These are phyloP conservation scores for Yamadazyma scolyti DNA, from an alignment of 805 yeast species.

Conservation along the genomic window DNA sequence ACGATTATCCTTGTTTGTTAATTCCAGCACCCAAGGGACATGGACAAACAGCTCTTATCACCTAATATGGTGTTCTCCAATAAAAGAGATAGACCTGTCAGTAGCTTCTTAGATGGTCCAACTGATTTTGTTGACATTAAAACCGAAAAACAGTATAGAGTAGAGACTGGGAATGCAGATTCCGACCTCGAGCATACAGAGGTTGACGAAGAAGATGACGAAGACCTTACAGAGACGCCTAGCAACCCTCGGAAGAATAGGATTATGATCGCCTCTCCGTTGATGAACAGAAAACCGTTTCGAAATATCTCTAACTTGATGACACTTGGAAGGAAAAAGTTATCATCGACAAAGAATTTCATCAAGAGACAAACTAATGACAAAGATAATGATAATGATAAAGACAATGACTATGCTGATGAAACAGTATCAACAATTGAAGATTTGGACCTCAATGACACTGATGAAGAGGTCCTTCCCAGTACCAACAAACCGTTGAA, in stretches of 20 bases:
- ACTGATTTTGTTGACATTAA: constrained; percentile 13
- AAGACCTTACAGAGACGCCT: constrained; percentile 5
- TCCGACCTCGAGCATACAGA: constrained; percentile 5
- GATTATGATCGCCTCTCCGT: constrained; percentile 15
- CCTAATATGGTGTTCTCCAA: constrained; percentile 8
- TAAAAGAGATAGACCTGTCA: constrained; percentile 25
- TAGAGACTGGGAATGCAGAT: constrained; percentile 3
- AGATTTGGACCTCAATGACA: constrained; percentile 6
- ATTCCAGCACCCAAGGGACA: too few species aligned
- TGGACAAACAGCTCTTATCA: constrained; percentile 5
- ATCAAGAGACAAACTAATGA: constrained; percentile 14
- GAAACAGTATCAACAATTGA: constrained; percentile 15
- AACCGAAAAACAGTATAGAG: constrained; percentile 8
- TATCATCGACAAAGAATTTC: constrained; percentile 16
- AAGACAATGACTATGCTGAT: constrained; percentile 10
- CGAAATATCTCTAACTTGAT: constrained; percentile 23
- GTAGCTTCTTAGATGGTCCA: constrained; percentile 39
- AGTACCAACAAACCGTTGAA: constrained; percentile 1
- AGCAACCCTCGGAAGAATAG: constrained; percentile 5
- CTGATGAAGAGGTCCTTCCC: constrained; percentile 1
- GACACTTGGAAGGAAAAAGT: constrained; percentile 17
- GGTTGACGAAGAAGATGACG: constrained; percentile 2
- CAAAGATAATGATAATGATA: constrained; percentile 1
- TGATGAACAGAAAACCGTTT: constrained; percentile 22
- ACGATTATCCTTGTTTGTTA: too few species aligned